Evolutionary conservation across 208 protist species (phyloP).

Genomic region (Porcisia hertigi): DNA sequence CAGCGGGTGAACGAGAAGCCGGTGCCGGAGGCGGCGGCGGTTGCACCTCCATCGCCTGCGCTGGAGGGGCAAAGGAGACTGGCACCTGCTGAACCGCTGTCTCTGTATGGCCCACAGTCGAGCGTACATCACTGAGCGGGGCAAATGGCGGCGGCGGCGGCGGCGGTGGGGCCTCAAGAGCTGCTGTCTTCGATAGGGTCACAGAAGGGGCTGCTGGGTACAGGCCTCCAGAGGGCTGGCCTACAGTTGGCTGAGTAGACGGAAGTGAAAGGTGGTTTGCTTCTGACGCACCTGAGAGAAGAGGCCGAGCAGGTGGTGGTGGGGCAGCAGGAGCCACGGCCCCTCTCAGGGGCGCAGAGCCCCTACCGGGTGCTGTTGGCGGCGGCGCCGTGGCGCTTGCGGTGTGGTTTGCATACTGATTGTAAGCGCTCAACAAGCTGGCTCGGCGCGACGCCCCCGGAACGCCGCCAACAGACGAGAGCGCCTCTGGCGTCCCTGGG

Average conservation of each 20-base stretch:
- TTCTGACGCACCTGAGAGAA: neutral
- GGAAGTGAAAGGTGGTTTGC: conserved; percentile 4
- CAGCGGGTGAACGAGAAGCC: neutral
- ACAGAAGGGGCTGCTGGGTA: neutral
- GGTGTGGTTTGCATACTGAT: conserved; percentile 19
- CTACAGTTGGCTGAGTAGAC: neutral
- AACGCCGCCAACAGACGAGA: neutral
- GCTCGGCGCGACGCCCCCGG: conserved; percentile 6
- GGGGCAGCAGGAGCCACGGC: neutral
- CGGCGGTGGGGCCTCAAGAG: conserved; percentile 7
- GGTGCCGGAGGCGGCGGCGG: neutral
- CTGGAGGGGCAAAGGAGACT: neutral
- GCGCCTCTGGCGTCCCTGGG: neutral
- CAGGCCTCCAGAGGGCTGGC: neutral
- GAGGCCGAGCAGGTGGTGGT: neutral
- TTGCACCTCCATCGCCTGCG: neutral
- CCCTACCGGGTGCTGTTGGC: neutral
- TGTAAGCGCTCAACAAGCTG: conserved; percentile 26
- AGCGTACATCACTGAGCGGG: neutral
- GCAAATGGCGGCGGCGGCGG: neutral
- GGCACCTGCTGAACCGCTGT: neutral
- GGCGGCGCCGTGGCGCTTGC: neutral
- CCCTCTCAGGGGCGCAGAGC: neutral
- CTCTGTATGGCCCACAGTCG: conserved; percentile 1
- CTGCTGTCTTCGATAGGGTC: conserved; percentile 4